These are phyloP conservation scores for Myxozyma kluyveri DNA, from an alignment of 805 yeast genomes.

Conservation along the genomic window DNA sequence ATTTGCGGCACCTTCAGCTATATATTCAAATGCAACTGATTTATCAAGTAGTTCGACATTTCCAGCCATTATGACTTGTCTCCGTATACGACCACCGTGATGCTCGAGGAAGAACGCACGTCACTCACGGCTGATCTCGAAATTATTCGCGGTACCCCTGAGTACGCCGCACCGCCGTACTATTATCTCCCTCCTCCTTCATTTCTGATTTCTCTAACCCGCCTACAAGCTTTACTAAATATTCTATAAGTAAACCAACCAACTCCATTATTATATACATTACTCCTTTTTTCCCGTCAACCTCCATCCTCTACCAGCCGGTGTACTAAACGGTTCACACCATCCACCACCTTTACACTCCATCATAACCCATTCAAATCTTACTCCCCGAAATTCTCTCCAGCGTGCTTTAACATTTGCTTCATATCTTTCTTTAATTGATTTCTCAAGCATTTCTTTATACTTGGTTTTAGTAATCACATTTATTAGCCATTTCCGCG, in stretches of 20 bases:
- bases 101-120: no score
- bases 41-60: no score
- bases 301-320: conserved; percentile 61
- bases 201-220: not conserved
- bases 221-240: not conserved
- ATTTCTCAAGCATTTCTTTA: conserved; percentile 41
- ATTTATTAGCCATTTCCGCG: conserved; percentile 40
- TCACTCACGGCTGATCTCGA: no score
- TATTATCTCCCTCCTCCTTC: not conserved
- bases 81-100: no score
- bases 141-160: no score
- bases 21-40: conserved; percentile 3
- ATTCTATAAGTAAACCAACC: no score
- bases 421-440: conserved; percentile 36
- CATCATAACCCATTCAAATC: conserved; percentile 52
- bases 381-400: conserved; percentile 51
- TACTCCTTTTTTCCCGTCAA: conserved; percentile 46
- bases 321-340: conserved; percentile 56
- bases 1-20: conserved; percentile 30
- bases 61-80: no score
- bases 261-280: not conserved
- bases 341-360: conserved; percentile 57
- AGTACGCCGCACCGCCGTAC: not conserved
- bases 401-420: conserved; percentile 37
- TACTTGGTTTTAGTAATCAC: conserved; percentile 37